These are phyloP conservation scores for Rhizophora mangle DNA, from an alignment of 345 rosid species.

Conservation along the genomic window DNA sequence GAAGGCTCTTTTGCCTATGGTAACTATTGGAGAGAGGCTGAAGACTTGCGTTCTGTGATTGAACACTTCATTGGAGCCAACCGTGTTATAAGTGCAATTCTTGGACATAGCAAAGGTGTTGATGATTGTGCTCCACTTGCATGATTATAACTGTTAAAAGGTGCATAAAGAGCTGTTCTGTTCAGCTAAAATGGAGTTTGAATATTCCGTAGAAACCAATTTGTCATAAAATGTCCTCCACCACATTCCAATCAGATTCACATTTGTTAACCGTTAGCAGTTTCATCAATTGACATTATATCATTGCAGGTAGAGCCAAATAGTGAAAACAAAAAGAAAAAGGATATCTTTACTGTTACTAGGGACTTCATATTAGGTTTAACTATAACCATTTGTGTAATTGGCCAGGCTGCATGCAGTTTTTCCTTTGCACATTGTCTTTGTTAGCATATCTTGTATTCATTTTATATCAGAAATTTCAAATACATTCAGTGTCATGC, in stretches of 20 bases:
- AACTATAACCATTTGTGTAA: not conserved
- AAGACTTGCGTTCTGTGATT: constrained; percentile 24
- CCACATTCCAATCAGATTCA: not conserved
- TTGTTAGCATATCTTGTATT: not conserved
- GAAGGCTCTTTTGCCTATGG: constrained; percentile 24
- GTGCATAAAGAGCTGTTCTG: not conserved
- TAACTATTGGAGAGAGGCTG: constrained; percentile 24
- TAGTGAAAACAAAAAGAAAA: too few species aligned
- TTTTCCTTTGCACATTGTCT: not conserved
- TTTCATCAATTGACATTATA: not conserved
- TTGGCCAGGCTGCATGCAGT: not conserved
- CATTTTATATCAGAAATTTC: too few species aligned
- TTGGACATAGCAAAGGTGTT: constrained; percentile 31
- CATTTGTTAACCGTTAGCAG: not conserved
- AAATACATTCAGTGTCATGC: too few species aligned
- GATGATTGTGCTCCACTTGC: not conserved
- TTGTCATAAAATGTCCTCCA: too few species aligned
- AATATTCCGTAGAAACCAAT: too few species aligned
- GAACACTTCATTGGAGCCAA: constrained; percentile 21
- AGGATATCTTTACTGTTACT: not conserved
- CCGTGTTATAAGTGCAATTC: constrained; percentile 18
- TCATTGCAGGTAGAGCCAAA: not conserved
- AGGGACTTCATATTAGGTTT: not conserved
- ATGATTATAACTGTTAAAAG: not conserved
- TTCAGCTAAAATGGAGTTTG: not conserved